phyloP scores from a whole-genome alignment of 345 rosid species.

The Linum tenue region DNA sequence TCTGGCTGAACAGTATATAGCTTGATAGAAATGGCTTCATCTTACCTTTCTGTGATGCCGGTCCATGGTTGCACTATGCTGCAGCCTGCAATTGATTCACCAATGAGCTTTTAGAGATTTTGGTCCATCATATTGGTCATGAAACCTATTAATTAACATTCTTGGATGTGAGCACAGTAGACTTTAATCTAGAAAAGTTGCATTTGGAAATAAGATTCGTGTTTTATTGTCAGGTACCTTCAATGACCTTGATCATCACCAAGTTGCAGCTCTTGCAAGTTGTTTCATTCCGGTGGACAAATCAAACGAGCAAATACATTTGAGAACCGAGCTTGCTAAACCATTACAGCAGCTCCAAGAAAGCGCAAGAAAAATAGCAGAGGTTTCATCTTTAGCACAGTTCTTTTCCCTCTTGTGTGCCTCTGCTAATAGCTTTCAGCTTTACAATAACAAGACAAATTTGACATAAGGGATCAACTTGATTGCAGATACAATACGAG shows the following conservation, averaged over 20 bases:
- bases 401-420: not conserved
- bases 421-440: constrained; percentile 4
- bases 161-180: not conserved
- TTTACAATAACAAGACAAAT: not conserved
- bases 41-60: no score
- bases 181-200: not conserved
- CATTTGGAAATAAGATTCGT: not conserved
- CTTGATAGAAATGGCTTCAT: no score
- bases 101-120: not conserved
- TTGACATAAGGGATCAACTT: constrained; percentile 8
- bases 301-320: constrained; percentile 72
- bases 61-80: no score
- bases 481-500: constrained; percentile 79
- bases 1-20: no score
- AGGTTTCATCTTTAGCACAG: constrained; percentile 29
- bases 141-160: not conserved
- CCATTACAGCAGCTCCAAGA: constrained; percentile 96
- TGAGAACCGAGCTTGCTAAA: constrained; percentile 79
- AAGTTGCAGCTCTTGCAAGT: constrained; percentile 95
- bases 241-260: constrained; percentile 93
- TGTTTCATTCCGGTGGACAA: constrained; percentile 98
- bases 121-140: not conserved
- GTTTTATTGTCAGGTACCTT: constrained; percentile 61
- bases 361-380: constrained; percentile 92
- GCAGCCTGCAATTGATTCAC: no score